These are phyloP conservation scores for Debaryomyces sp. DNA, from an alignment of 1,139 yeast species.

Conservation along the genomic window DNA sequence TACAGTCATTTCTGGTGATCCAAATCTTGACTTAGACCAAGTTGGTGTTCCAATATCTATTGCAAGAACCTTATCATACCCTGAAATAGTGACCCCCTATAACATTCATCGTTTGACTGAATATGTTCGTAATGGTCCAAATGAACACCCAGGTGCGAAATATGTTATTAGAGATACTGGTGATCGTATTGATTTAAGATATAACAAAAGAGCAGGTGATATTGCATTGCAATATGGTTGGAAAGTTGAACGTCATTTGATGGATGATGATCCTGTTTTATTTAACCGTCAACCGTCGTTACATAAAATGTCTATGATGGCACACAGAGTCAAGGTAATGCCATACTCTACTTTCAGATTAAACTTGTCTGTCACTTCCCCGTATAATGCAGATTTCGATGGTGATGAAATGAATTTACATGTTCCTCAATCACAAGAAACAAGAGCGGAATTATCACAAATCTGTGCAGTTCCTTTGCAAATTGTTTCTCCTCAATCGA, in stretches of 20 bases:
- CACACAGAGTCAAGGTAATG: conserved; percentile 98
- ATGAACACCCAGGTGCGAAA: conserved; percentile 99
- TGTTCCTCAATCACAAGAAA: conserved; percentile 98
- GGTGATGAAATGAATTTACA: conserved; percentile 99
- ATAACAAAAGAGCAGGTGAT: conserved; percentile 98
- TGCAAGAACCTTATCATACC: conserved; percentile 93
- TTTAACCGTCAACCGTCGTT: conserved; percentile 99
- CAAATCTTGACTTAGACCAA: conserved; percentile 94
- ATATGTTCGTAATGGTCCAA: conserved; percentile 95
- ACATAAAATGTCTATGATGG: conserved; percentile 99
- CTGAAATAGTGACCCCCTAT: conserved; percentile 97
- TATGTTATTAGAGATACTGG: conserved; percentile 98
- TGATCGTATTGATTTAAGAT: conserved; percentile 95
- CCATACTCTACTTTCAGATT: conserved; percentile 97
- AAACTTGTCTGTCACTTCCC: conserved; percentile 95
- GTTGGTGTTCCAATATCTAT: conserved; percentile 98
- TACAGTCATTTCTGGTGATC: conserved; percentile 99
- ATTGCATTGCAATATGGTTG: conserved; percentile 97
- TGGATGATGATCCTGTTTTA: conserved; percentile 96
- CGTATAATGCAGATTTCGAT: conserved; percentile 99
- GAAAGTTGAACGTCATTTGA: conserved; percentile 97
- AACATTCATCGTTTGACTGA: conserved; percentile 92
- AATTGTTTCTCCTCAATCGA: conserved; percentile 97
- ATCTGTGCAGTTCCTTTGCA: conserved; percentile 97
- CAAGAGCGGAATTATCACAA: conserved; percentile 93